Base-by-base conservation (phyloP, 2,329 filamentous ascomycete species). In the Dothistroma septosporum region DNA sequence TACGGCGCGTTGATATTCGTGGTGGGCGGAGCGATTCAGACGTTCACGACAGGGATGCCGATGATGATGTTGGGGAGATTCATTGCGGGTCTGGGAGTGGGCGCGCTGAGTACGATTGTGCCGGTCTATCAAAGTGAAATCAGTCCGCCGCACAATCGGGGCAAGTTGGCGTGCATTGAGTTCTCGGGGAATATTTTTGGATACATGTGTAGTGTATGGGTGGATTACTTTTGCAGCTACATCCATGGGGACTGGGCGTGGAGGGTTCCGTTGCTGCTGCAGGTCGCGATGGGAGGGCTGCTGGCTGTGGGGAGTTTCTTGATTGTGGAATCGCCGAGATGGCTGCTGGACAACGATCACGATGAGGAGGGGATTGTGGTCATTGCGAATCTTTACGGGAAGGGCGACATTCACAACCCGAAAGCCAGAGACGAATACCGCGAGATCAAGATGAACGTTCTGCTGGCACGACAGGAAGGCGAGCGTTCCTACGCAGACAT, bases 351-450 rank as follows among this genome's bases (percentile, higher is more conserved):
- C 74, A 96, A 96, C 73, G 94, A 99, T 69, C 90, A 97, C 71
- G 94, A 99, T 72, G 94, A 99, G 75, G 94, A 99, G 76, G 94
- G 94, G 57, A 97, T 99, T 77, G 88, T 97, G 31, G 94, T 99
- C 53, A 97, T 99, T 78, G 94, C 94, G 61, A 97, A 97, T 74
- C 82, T 99, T 7, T 97, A 97, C 72, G 94, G 94, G 58, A 91
- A 90, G 72, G 94, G 94, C 62, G 94, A 99, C 74, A 92, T 97
- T 63, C 92, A 97, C 77, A 90, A 96, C 74, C 79, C 88, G 61
- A 94, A 95, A 76, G 94, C 94, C 1, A 87, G 92, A 61, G 92
- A 97, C 59, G 94, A 99, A 76, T 99, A 95, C 77, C 90, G 93
- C 69, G 94, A 97, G 72, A 99, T 99, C 80, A 99, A 99, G 81